Base-by-base conservation (phyloP, 176 grass and related monocot genomes). In the Musa acuminata region DNA sequence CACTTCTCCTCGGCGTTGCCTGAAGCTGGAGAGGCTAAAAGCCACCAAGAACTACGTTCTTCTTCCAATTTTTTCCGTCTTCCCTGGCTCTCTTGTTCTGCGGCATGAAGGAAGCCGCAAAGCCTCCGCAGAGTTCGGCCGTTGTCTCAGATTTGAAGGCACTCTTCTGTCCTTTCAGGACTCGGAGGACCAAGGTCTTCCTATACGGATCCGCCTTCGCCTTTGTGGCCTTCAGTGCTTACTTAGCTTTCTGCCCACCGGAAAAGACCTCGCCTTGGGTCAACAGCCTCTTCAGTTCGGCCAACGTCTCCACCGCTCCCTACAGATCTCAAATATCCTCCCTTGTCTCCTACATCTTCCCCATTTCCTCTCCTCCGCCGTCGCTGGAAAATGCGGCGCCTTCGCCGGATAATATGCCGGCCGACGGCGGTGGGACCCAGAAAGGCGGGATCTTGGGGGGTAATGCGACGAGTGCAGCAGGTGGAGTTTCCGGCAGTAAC, bases 311-410 rank as follows among this genome's bases (percentile, higher is more conserved):
- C 52, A 67, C 85, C n/a, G 80, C 95, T 9, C 82, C 90, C 21
- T 89, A 89, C 74, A 83, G 80, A 82, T 76, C 75, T 16, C 90
- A 89, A 84, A 84, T 93, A 23, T 91, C 90, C 2, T 80, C 77
- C 1, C 79, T 89, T 79, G 75, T 98, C 72, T 93, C 80, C 72
- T 77, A 83, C 23, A 82, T 93, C 57, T 88, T 91, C 74, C 90
- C 93, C 51, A 80, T 78, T 84, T 93, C 89, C 49, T 77, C 81
- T 21, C 78, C 84, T 70, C 11, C 72, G 19, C 23, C 23, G 24
- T 24, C 24, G 24, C 24, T 24, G 24, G 1, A 24, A 21, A 67
- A 62, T 79, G 62, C 58, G 66, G 7, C 29, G 35, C 65, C 24
- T 67, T 72, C 21, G 55, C 65, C 12, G 50, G 50, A 25, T 13